These are phyloP conservation scores for Cajanus cajan DNA, from an alignment of 306 rosid genomes.

Conservation along the genomic window DNA sequence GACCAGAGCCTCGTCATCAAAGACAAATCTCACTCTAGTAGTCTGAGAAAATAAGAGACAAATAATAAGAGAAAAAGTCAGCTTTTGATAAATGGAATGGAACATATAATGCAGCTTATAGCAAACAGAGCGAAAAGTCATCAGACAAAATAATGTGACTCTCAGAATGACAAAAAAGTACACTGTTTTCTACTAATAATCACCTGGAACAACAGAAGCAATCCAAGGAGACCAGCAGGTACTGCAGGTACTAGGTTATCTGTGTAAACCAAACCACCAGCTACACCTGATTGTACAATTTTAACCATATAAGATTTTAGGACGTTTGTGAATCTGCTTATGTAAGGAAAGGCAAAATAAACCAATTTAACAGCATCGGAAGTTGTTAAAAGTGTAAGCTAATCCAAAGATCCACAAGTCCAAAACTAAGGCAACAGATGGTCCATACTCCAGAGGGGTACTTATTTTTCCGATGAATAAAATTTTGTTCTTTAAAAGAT, in stretches of 20 bases:
- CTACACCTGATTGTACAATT: slow-evolving; percentile 55
- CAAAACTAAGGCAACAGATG: slow-evolving; percentile 15
- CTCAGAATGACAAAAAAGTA: background rate
- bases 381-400: background rate
- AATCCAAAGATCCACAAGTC: background rate
- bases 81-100: slow-evolving; percentile 25
- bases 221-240: slow-evolving; percentile 85
- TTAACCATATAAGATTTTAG: slow-evolving; percentile 2
- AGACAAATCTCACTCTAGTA: slow-evolving; percentile 89
- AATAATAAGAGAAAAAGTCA: slow-evolving; percentile 15
- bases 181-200: background rate
- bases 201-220: slow-evolving; percentile 93
- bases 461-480: slow-evolving; percentile 7
- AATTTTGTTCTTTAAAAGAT: background rate
- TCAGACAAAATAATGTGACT: background rate
- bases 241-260: slow-evolving; percentile 76
- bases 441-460: background rate
- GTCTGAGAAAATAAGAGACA: slow-evolving; percentile 53
- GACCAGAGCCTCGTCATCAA: slow-evolving; percentile 84
- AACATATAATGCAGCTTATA: background rate
- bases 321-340: background rate
- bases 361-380: background rate
- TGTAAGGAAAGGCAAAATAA: background rate
- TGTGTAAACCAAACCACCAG: slow-evolving; percentile 82
- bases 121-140: background rate